phyloP scores from a whole-genome alignment of 371 early-diverging fungal genomes.

The Amoeboaphelidium protococcarum region DNA sequence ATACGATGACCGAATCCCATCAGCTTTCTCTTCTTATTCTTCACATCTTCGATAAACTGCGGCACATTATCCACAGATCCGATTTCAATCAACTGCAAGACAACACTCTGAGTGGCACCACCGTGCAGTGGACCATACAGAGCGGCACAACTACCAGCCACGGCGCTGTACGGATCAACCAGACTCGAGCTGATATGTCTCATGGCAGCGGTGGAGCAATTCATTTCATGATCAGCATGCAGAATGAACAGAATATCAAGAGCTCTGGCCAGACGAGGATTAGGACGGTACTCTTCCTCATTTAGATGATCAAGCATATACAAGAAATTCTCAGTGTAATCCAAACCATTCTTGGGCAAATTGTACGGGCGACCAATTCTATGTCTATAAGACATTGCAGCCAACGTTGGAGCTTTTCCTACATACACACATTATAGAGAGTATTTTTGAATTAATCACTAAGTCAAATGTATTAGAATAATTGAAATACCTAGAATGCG shows the following conservation, averaged over 20 bases:
- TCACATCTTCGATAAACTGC: slow-evolving; percentile 19
- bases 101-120: slow-evolving; percentile 23
- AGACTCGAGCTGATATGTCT: slow-evolving; percentile 23
- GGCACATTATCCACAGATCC: slow-evolving; percentile 20
- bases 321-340: slow-evolving; percentile 22
- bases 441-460: too few relatives aligned
- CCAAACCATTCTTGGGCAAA: slow-evolving; percentile 14
- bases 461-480: too few relatives aligned
- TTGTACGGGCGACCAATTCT: slow-evolving; percentile 23
- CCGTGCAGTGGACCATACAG: slow-evolving; percentile 29
- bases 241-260: slow-evolving; percentile 29
- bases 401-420: slow-evolving; percentile 33
- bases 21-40: slow-evolving; percentile 20
- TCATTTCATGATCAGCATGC: slow-evolving; percentile 23
- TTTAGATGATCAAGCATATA: slow-evolving; percentile 25
- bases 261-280: slow-evolving; percentile 15
- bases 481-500: slow-evolving; percentile 30
- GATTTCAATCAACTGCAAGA: slow-evolving; percentile 25
- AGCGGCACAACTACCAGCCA: slow-evolving; percentile 11
- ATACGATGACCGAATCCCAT: slow-evolving; percentile 21
- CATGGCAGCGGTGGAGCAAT: slow-evolving; percentile 32
- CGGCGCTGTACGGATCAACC: slow-evolving; percentile 25
- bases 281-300: slow-evolving; percentile 21
- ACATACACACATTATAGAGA: too few relatives aligned
- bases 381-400: slow-evolving; percentile 18